Percentiles rank a stretch among this genome's conserved stretches.
Evolutionary conservation across 148 eudicot species (phyloP).

Genomic region (Nepenthes mirabilis): DNA sequence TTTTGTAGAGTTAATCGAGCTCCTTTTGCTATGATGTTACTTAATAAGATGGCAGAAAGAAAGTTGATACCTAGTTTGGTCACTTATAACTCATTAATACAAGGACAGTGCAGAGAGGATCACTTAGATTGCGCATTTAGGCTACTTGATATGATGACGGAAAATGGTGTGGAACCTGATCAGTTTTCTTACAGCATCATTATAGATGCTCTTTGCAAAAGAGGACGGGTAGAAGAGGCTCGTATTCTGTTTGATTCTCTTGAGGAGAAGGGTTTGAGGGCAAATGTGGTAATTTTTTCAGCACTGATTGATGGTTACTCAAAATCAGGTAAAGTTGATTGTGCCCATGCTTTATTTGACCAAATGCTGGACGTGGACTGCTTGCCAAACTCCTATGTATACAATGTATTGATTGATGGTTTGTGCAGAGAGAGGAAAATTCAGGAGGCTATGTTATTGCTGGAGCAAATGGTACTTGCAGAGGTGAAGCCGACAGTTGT

Average conservation of each 20-base stretch:
- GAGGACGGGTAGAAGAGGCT: conserved; percentile 50
- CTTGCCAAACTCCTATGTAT: conserved; percentile 44
- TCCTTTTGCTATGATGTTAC: conserved; percentile 57
- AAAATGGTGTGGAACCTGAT: conserved; percentile 46
- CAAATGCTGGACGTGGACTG: conserved; percentile 43
- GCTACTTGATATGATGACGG: conserved; percentile 49
- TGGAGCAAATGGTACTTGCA: conserved; percentile 30
- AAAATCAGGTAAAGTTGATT: conserved; percentile 38
- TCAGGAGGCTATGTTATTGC: conserved; percentile 31
- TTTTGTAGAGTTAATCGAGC: conserved; percentile 44
- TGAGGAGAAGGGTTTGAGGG: conserved; percentile 39
- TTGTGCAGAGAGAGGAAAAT: conserved; percentile 42
- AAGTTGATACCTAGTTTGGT: conserved; percentile 41
- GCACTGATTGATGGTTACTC: conserved; percentile 55
- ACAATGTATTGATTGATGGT: conserved; percentile 48
- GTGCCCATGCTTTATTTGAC: conserved; percentile 34
- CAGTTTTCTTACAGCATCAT: conserved; percentile 53
- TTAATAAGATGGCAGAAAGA: conserved; percentile 49
- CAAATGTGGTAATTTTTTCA: conserved; percentile 49
- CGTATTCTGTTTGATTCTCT: conserved; percentile 35
- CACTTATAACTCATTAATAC: conserved; percentile 57
- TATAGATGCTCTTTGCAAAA: conserved; percentile 47
- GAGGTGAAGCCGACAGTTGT: conserved; percentile 47
- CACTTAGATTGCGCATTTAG: conserved; percentile 57
- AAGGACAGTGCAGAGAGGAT: conserved; percentile 66